Evolutionary conservation across 768 basidiomycete species (phyloP).

Genomic region (Mycena vulgaris): DNA sequence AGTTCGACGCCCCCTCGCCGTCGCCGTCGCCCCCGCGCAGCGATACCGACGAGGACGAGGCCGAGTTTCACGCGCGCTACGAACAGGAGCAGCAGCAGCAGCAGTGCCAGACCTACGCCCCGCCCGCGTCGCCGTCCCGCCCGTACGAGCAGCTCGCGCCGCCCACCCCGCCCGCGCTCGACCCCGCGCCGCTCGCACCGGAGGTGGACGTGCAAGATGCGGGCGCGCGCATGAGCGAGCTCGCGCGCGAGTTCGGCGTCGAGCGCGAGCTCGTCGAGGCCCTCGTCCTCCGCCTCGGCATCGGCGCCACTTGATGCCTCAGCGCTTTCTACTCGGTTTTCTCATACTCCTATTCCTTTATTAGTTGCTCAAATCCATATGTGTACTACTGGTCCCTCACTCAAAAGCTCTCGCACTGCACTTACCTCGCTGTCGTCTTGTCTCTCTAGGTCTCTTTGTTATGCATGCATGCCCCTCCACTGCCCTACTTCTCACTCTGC

Average conservation of each 20-base stretch:
- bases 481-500: no score
- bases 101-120: conserved; percentile 33
- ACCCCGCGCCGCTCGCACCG: background rate
- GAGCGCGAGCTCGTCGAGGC: conserved; percentile 78
- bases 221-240: conserved; percentile 57
- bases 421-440: background rate
- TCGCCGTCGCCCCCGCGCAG: conserved; percentile 7
- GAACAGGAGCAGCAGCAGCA: conserved; percentile 9
- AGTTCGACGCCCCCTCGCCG: conserved; percentile 35
- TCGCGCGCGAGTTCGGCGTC: conserved; percentile 85
- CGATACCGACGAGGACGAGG: conserved; percentile 33
- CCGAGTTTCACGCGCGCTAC: conserved; percentile 34
- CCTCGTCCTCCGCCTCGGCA: conserved; percentile 70
- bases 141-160: background rate
- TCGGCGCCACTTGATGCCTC: background rate
- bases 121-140: conserved; percentile 23
- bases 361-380: background rate
- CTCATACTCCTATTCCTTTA: background rate
- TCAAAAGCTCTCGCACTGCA: conserved; percentile 38
- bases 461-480: background rate
- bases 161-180: background rate
- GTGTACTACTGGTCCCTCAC: no score
- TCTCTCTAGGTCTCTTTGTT: background rate
- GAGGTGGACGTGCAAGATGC: conserved; percentile 37
- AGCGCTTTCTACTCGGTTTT: background rate